A percentile compares a stretch with the other conserved stretches of the same genome.
Conservation (phyloP, 371 early-diverging fungal species). For the Mucor indicus region DNA sequence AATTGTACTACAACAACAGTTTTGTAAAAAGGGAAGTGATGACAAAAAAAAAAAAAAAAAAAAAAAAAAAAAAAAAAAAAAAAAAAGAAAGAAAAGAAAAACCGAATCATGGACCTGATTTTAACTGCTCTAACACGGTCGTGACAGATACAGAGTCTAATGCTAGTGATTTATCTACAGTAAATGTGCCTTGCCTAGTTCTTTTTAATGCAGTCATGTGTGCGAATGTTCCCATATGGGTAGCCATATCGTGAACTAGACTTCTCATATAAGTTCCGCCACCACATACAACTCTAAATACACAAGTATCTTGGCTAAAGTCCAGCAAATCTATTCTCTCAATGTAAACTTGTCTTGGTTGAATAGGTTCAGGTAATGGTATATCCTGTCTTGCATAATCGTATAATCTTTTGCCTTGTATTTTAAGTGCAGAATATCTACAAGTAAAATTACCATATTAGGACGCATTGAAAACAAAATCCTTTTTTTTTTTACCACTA, state of each 20-base stretch:
- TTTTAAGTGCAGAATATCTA: conserved; percentile 48
- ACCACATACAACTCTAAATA: conserved; percentile 33
- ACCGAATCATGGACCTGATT: neutral
- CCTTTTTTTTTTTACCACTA: too few relatives aligned
- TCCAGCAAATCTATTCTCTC: conserved; percentile 22
- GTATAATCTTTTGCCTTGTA: conserved; percentile 48
- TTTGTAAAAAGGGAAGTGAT: conserved; percentile 1
- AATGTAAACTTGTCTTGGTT: conserved; percentile 30
- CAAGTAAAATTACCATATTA: neutral
- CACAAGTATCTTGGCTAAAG: conserved; percentile 10
- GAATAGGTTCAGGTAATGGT: conserved; percentile 29
- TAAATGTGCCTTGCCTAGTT: conserved; percentile 37
- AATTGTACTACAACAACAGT: too few relatives aligned
- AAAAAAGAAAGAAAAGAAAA: neutral
- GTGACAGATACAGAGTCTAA: too few relatives aligned
- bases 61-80: neutral
- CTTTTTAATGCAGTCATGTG: conserved; percentile 46
- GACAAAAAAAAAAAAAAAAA: conserved; percentile 6
- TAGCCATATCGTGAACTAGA: conserved; percentile 44
- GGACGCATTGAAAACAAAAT: conserved; percentile 4
- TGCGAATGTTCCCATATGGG: conserved; percentile 31
- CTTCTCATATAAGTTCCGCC: conserved; percentile 55
- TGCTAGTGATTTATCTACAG: conserved; percentile 10
- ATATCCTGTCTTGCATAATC: conserved; percentile 46
- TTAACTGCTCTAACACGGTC: too few relatives aligned